phyloP scores from a whole-genome alignment of 495 filamentous ascomycete species.

The Podospora pseudopauciseta region DNA sequence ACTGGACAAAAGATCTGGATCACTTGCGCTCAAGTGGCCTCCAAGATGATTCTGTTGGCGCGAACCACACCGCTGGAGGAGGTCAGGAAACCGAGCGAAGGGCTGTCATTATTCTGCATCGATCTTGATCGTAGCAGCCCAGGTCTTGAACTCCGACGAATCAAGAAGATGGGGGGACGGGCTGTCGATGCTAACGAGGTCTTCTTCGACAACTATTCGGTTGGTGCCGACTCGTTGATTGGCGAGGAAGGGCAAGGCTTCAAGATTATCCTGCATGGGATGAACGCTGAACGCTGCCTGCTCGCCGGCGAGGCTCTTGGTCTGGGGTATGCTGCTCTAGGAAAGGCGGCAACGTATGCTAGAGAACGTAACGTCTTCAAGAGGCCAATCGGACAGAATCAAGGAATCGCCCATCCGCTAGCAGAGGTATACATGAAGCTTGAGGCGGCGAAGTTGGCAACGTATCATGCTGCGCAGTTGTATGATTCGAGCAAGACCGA shows the following conservation, averaged over 20 bases:
- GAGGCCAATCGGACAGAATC: slow-evolving; percentile 68
- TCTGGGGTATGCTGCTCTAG: slow-evolving; percentile 69
- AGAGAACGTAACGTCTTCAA: slow-evolving; percentile 67
- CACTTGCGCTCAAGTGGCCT: slow-evolving; percentile 70
- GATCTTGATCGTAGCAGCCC: slow-evolving; percentile 58
- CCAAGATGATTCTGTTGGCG: slow-evolving; percentile 74
- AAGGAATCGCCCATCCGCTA: slow-evolving; percentile 71
- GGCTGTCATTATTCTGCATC: slow-evolving; percentile 73
- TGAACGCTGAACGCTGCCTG: slow-evolving; percentile 79
- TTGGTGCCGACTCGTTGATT: slow-evolving; percentile 59
- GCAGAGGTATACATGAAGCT: slow-evolving; percentile 73
- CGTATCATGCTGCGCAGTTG: slow-evolving; percentile 71
- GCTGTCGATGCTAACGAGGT: slow-evolving; percentile 82
- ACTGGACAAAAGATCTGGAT: slow-evolving; percentile 84
- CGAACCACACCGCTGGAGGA: slow-evolving; percentile 66
- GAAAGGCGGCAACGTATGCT: slow-evolving; percentile 62
- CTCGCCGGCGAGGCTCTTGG: slow-evolving; percentile 75
- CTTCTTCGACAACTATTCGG: slow-evolving; percentile 71
- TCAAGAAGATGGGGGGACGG: slow-evolving; percentile 77
- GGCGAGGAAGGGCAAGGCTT: slow-evolving; percentile 70
- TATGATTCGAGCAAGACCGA: slow-evolving; percentile 62
- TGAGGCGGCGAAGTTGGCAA: slow-evolving; percentile 73
- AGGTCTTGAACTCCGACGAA: slow-evolving; percentile 61
- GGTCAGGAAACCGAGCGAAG: slow-evolving; percentile 62
- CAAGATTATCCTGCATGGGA: slow-evolving; percentile 72